Conservation (phyloP, 768 basidiomycete species). For the Hygrocybe punicea region DNA sequence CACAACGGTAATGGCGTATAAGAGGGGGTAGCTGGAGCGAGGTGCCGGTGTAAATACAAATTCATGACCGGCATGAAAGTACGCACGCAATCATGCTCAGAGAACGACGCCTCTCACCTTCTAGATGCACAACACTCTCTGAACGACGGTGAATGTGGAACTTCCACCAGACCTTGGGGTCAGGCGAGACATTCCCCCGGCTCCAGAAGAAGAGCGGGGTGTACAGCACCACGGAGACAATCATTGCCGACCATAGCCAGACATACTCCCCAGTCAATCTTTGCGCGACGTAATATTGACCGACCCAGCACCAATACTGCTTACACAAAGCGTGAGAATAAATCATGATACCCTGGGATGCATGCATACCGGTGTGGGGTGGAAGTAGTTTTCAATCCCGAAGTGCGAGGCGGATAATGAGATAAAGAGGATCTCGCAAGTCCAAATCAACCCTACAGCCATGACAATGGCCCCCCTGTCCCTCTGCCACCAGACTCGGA, state of each 20-base stretch:
- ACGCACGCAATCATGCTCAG: background rate
- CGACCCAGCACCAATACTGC: slow-evolving; percentile 47
- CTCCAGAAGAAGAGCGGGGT: slow-evolving; percentile 38
- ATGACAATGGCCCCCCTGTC: background rate
- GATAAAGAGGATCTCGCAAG: slow-evolving; percentile 9
- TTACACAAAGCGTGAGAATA: background rate
- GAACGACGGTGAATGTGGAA: background rate
- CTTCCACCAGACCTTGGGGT: slow-evolving; percentile 10
- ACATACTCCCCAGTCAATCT: slow-evolving; percentile 43
- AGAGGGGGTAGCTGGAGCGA: slow-evolving; percentile 1
- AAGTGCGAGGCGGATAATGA: background rate
- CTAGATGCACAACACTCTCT: background rate
- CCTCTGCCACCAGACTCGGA: background rate
- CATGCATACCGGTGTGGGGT: slow-evolving; percentile 1
- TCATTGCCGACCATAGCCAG: slow-evolving; percentile 45
- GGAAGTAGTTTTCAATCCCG: background rate
- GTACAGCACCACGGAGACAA: slow-evolving; percentile 33
- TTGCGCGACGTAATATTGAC: slow-evolving; percentile 24
- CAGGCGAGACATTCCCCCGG: slow-evolving; percentile 33
- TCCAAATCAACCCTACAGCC: slow-evolving; percentile 25
- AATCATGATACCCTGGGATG: background rate
- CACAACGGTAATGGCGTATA: slow-evolving; percentile 3
- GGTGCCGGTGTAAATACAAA: background rate
- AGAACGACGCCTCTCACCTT: background rate
- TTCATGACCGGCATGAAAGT: background rate